Evolutionary conservation across 2,329 filamentous ascomycete species (phyloP).

Genomic region (Hypoxylon sp.): DNA sequence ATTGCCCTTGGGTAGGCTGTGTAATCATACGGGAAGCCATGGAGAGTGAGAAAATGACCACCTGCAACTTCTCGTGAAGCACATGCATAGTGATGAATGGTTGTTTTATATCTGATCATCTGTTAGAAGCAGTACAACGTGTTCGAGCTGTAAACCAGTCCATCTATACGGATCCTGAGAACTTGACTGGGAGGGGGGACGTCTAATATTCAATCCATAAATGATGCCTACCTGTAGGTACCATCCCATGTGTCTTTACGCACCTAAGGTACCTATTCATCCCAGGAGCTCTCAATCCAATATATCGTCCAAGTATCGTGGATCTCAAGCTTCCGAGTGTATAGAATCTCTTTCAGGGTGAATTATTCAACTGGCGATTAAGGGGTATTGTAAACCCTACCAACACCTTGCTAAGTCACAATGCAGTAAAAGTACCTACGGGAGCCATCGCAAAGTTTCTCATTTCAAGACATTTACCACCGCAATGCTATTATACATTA

Average conservation of each 20-base stretch:
- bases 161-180: not conserved
- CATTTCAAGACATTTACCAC: constrained; percentile 4
- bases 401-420: not conserved
- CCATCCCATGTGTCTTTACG: not conserved
- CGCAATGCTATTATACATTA: not conserved
- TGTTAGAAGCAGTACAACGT: not conserved
- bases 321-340: not conserved
- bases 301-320: not conserved
- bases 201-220: no score
- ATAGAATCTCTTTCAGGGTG: not conserved
- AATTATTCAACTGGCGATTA: not conserved
- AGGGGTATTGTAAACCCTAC: no score
- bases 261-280: no score
- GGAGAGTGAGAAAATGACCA: constrained; percentile 1
- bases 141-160: not conserved
- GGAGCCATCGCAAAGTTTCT: constrained; percentile 1
- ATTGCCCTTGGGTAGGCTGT: not conserved
- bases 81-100: not conserved
- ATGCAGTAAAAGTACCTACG: not conserved
- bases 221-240: no score
- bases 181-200: not conserved
- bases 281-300: not conserved
- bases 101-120: not conserved
- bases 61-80: not conserved
- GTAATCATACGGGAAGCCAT: not conserved